Evolutionary conservation across 148 eudicot species (phyloP).

Genomic region (Vaccinium myrtillus): DNA sequence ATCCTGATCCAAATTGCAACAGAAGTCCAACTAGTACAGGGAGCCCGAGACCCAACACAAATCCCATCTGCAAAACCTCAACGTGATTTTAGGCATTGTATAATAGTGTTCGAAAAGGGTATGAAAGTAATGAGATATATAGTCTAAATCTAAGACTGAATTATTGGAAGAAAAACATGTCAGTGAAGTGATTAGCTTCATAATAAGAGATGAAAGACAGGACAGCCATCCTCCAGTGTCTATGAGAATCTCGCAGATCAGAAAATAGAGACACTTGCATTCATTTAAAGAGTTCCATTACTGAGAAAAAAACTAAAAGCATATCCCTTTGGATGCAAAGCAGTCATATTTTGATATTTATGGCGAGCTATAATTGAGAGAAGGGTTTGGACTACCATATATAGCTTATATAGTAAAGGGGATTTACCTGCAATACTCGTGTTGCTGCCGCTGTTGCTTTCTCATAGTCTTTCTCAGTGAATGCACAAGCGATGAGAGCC

Average conservation of each 20-base stretch:
- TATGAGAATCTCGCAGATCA: background rate
- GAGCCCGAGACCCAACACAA: constrained; percentile 74
- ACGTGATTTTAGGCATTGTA: background rate
- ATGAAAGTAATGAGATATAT: background rate
- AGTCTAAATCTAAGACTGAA: background rate
- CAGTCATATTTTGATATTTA: too few relatives aligned
- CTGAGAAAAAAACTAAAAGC: too few relatives aligned
- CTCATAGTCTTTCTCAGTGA: too few relatives aligned
- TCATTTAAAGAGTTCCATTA: background rate
- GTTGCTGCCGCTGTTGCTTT: too few relatives aligned
- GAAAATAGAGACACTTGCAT: background rate
- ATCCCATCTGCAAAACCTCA: constrained; percentile 70
- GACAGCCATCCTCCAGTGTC: background rate
- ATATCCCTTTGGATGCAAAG: too few relatives aligned
- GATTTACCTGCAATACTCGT: too few relatives aligned
- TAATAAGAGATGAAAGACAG: background rate
- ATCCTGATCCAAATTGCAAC: constrained; percentile 64
- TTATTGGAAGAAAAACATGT: background rate
- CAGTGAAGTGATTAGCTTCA: background rate
- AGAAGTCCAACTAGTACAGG: constrained; percentile 72
- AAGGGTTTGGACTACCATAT: too few relatives aligned
- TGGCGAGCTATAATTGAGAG: too few relatives aligned
- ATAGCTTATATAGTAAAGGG: too few relatives aligned
- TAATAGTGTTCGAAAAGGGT: background rate
- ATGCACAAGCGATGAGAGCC: too few relatives aligned